phyloP scores from a whole-genome alignment of 768 basidiomycete genomes.

The Leccinellum luteum region DNA sequence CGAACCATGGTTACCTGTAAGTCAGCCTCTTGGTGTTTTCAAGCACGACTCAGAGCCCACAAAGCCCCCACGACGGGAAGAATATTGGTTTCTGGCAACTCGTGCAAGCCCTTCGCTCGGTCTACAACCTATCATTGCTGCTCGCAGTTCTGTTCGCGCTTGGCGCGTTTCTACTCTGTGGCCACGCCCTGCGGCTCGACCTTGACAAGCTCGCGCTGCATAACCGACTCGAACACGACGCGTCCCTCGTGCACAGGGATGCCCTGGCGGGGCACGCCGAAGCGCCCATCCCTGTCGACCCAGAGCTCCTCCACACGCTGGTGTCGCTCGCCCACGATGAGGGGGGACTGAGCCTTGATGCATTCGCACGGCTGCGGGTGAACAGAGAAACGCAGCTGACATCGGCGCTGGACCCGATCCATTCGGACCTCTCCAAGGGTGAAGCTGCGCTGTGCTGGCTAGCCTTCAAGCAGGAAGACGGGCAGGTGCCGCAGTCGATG shows the following conservation, averaged over 20 bases:
- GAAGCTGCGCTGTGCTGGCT: conserved; percentile 57
- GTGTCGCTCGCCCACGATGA: conserved; percentile 20
- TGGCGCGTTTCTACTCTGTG: conserved; percentile 47
- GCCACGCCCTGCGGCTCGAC: conserved; percentile 38
- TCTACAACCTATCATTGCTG: conserved; percentile 61
- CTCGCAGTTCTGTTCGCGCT: conserved; percentile 53
- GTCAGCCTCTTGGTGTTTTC: conserved; percentile 20
- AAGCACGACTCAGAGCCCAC: conserved; percentile 21
- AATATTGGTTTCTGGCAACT: conserved; percentile 49
- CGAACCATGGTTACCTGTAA: conserved; percentile 75
- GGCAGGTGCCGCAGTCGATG: conserved; percentile 33
- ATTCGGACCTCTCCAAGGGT: conserved; percentile 52
- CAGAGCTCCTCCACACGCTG: conserved; percentile 35
- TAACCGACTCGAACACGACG: conserved; percentile 66
- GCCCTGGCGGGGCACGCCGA: conserved; percentile 35
- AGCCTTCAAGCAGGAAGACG: conserved; percentile 35
- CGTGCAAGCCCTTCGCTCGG: conserved; percentile 44
- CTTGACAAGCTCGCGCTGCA: conserved; percentile 53
- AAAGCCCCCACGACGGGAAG: conserved; percentile 51
- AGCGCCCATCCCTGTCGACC: conserved; percentile 42
- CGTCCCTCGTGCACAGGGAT: conserved; percentile 55
- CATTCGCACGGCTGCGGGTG: conserved; percentile 51
- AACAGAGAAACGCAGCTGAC: conserved; percentile 36
- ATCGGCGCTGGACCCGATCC: conserved; percentile 39
- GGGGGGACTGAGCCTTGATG: conserved; percentile 42